A percentile compares a stretch with the other conserved stretches of the same genome.
These are phyloP conservation scores for Ceratocystis cubensis DNA, from an alignment of 2,329 filamentous ascomycete species.

Conservation along the genomic window DNA sequence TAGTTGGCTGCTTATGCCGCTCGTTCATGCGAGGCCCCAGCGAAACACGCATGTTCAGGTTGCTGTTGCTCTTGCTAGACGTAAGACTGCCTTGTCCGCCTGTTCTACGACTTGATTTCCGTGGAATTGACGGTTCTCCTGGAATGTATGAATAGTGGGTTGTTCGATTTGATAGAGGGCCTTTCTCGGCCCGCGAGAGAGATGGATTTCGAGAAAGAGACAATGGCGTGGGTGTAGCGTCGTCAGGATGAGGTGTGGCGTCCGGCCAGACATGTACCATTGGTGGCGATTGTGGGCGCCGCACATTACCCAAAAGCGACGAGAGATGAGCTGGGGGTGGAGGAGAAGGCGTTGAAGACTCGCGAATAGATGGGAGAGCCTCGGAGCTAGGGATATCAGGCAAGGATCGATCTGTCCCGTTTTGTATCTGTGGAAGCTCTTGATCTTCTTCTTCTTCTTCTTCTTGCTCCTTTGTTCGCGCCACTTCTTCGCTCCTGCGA, in stretches of 20 bases:
- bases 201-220: constrained; percentile 16
- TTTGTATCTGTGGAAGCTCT: constrained; percentile 14
- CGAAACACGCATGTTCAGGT: constrained; percentile 12
- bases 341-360: constrained; percentile 11
- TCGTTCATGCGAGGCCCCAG: constrained; percentile 8
- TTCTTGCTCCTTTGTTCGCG: background rate
- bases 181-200: constrained; percentile 10
- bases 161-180: background rate
- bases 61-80: constrained; percentile 7
- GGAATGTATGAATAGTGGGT: constrained; percentile 11
- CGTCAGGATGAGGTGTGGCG: constrained; percentile 10
- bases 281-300: background rate
- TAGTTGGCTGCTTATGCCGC: constrained; percentile 7
- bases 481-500: background rate
- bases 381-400: constrained; percentile 20
- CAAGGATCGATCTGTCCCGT: constrained; percentile 12
- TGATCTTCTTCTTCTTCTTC: constrained; percentile 5
- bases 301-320: constrained; percentile 12
- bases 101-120: constrained; percentile 10
- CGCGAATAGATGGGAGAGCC: constrained; percentile 18
- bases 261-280: constrained; percentile 14
- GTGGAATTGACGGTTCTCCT: constrained; percentile 8
- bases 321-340: constrained; percentile 5
- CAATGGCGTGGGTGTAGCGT: constrained; percentile 8
- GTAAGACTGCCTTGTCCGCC: background rate